Evolutionary conservation across 192 early-diverging fungal species (phyloP).

Genomic region (Linnemannia hyalina): DNA sequence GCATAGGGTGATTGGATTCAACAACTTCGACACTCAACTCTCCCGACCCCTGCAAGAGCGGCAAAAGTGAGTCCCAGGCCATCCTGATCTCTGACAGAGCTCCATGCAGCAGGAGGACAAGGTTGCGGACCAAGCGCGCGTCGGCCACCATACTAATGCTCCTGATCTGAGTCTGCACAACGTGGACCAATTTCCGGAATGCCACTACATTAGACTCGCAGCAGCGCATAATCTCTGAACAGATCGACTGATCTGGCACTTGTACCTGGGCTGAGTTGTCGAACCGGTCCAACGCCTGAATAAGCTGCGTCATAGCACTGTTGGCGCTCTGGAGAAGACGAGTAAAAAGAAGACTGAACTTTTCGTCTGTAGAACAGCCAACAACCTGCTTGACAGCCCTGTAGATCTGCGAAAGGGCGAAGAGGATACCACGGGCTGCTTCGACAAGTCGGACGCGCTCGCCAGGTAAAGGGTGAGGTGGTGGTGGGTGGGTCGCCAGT

Average conservation of each 20-base stretch:
- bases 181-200: slow-evolving; percentile 49
- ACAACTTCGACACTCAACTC: slow-evolving; percentile 35
- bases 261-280: slow-evolving; percentile 45
- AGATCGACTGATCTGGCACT: slow-evolving; percentile 42
- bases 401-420: slow-evolving; percentile 60
- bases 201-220: slow-evolving; percentile 49
- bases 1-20: slow-evolving; percentile 14
- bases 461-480: slow-evolving; percentile 32
- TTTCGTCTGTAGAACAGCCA: slow-evolving; percentile 54
- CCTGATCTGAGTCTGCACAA: slow-evolving; percentile 53
- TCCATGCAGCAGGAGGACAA: slow-evolving; percentile 61
- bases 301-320: slow-evolving; percentile 49
- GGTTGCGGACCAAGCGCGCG: slow-evolving; percentile 52
- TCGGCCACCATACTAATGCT: slow-evolving; percentile 52
- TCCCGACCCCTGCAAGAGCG: slow-evolving; percentile 44
- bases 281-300: slow-evolving; percentile 53
- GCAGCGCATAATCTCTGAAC: slow-evolving; percentile 42
- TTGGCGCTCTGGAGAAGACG: slow-evolving; percentile 53
- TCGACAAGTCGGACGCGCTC: slow-evolving; percentile 56
- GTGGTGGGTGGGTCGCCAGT: slow-evolving; percentile 34
- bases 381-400: slow-evolving; percentile 58
- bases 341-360: slow-evolving; percentile 38
- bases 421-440: slow-evolving; percentile 58
- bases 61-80: slow-evolving; percentile 59
- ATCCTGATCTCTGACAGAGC: slow-evolving; percentile 57